Base-by-base conservation (phyloP, 805 yeast species). In the Peterozyma xylosa region DNA sequence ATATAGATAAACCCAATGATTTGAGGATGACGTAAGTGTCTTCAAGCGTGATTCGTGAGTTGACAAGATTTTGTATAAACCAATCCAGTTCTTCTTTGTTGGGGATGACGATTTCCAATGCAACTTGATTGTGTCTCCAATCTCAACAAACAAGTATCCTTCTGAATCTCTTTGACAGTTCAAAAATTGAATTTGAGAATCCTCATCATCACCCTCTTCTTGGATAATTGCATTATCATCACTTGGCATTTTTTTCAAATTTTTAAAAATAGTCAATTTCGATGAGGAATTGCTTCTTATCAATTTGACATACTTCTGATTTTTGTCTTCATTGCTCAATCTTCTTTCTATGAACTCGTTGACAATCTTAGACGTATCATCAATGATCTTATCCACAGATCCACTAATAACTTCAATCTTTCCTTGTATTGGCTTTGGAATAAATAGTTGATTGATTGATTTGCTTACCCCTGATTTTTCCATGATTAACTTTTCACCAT, bases 41-140 rank as follows among this genome's bases (percentile, higher is more conserved):
- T 67, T 70, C 36, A 70, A 69, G 43, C 78, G 68, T 16, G 81
- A 74, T 33, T 66, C 66, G 4, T 79, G 73, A 14, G 86, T 78
- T 48, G 75, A 83, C 21, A 75, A 63, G 9, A 82, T 72, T 43
- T 76, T 74, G 61, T 86, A 86, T 30, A 86, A 60, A 1, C 93
- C 95, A 50, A 86, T 72, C 95, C 95, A 86, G 56, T 84, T 90
- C 37, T 66, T 69, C 0, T 62, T 45, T 14, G 76, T 63, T 3
- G 47, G 37, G 10, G 16, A 63, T 1, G 86, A 82, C 0, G 81
- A 65, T 27, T 60, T 56, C 81, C 85, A 86, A 16, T 60, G 54
- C 3, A 82, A 71, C 16, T 56, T 57, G 21, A 86, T 70, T 2
- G 83, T 76, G 7, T 66, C 59, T 1, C 88, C 89, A 47, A 78